These are phyloP conservation scores for Lepidium aucheri DNA, from an alignment of 345 rosid genomes.

Conservation along the genomic window DNA sequence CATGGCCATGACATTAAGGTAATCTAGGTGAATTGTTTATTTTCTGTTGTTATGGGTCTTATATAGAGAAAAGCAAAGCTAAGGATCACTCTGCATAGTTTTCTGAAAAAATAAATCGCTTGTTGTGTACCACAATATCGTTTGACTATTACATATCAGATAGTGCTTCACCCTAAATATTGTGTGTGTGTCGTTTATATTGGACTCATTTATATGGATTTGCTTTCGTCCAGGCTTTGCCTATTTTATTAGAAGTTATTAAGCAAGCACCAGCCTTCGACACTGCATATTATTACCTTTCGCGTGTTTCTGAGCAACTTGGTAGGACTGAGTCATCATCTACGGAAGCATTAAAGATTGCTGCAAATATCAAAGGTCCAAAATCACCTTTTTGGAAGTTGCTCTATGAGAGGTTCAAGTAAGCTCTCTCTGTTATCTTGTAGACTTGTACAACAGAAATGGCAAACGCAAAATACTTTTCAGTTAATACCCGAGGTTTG, in stretches of 20 bases:
- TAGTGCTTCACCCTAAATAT: background rate
- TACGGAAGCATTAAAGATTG: conserved; percentile 54
- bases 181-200: background rate
- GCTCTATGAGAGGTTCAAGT: conserved; percentile 66
- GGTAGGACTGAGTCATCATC: conserved; percentile 49
- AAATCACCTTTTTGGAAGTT: conserved; percentile 67
- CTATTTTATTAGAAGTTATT: conserved; percentile 52
- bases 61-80: background rate
- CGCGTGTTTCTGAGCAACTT: conserved; percentile 55
- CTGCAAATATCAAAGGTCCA: conserved; percentile 61
- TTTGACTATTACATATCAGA: conserved; percentile 5
- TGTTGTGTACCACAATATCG: background rate
- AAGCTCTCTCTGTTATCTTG: conserved; percentile 28
- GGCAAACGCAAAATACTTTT: background rate
- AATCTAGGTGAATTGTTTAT: background rate
- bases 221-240: conserved; percentile 51
- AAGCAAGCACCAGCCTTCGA: conserved; percentile 61
- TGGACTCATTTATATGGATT: conserved; percentile 1
- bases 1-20: conserved; percentile 61
- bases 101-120: background rate
- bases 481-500: background rate
- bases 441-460: conserved; percentile 1
- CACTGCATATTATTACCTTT: conserved; percentile 66
- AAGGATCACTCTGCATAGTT: background rate
- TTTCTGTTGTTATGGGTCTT: conserved; percentile 7